Base-by-base conservation (phyloP, 2,329 filamentous ascomycete genomes). In the Aspergillus tubingensis region DNA sequence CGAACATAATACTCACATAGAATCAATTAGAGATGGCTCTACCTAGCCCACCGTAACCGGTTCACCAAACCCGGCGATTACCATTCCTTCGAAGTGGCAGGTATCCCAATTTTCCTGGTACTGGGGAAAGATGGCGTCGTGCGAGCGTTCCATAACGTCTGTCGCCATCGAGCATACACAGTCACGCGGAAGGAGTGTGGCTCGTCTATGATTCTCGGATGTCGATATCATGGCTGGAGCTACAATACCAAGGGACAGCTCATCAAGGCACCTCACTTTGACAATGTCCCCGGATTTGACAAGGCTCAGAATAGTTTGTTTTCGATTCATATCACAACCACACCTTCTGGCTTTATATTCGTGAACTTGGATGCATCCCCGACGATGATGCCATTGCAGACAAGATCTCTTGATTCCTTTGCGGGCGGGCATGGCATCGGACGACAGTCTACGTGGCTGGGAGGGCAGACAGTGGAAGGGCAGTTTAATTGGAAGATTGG, bases 171-270 rank as follows among this genome's bases (percentile, higher is more conserved):
- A 6, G 86, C 86, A 21, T 88, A 83, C 67, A 83, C 85, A 0
- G 80, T 88, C 8, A 83, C 86, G 8, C 79, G 77, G 3, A 78
- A 80, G 47, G 78, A 82, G 2, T 73, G 79, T 8, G 86, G 86
- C 3, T 79, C 78, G 44, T 80, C 80, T 51, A 79, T 67, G 4
- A 80, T 87, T 38, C 79, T 88, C 39, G 78, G 82, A 0, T 88
- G 86, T 77, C 82, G 82, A 60, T 88, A 88, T 66, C 85, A 88
- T 67, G 85, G 85, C 44, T 88, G 86, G 85, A 85, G 83, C 2
- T 88, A 87, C 62, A 82, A 84, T 48, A 76, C 85, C 2, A 79
- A 77, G 27, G 86, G 85, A 13, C 82, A 83, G 52, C 76, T 88
- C 2, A 81, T 85, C 25, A 88, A 87, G 70, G 85, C 86, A 1